These are phyloP conservation scores for Wickerhamiella bombiphila DNA, from an alignment of 805 yeast species.

Conservation along the genomic window DNA sequence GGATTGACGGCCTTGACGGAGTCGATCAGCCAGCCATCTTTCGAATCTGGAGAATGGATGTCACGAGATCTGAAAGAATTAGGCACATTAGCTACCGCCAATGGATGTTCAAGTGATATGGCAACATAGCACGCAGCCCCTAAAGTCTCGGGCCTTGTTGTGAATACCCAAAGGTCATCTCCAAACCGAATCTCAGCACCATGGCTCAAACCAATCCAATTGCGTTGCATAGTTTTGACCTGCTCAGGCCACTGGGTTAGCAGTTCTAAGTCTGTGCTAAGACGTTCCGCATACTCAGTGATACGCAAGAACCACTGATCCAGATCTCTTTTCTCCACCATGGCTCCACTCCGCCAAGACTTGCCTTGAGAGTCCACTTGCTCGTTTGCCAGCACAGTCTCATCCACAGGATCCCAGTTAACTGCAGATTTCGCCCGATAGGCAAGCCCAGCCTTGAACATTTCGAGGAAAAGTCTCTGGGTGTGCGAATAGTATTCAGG, in stretches of 20 bases:
- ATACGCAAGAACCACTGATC: slow-evolving; percentile 93
- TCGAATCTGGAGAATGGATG: slow-evolving; percentile 38
- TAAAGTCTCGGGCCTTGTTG: slow-evolving; percentile 84
- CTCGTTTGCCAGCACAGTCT: slow-evolving; percentile 90
- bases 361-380: slow-evolving; percentile 85
- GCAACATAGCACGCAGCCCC: slow-evolving; percentile 76
- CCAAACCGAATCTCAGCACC: slow-evolving; percentile 60
- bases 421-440: slow-evolving; percentile 77
- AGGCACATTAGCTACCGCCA: slow-evolving; percentile 30
- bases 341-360: slow-evolving; percentile 95
- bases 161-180: slow-evolving; percentile 41
- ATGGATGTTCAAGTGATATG: slow-evolving; percentile 53
- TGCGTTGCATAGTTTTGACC: slow-evolving; percentile 77
- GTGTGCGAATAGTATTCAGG: slow-evolving; percentile 89
- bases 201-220: slow-evolving; percentile 85
- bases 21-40: slow-evolving; percentile 43
- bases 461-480: slow-evolving; percentile 63
- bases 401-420: slow-evolving; percentile 96
- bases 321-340: slow-evolving; percentile 66
- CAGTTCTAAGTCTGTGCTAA: slow-evolving; percentile 46
- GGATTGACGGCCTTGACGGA: slow-evolving; percentile 40
- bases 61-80: slow-evolving; percentile 22
- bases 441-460: slow-evolving; percentile 66
- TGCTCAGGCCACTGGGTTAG: slow-evolving; percentile 74
- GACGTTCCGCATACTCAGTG: slow-evolving; percentile 58